These are phyloP conservation scores for Raphanus raphanistrum DNA, from an alignment of 345 rosid species.

Conservation along the genomic window DNA sequence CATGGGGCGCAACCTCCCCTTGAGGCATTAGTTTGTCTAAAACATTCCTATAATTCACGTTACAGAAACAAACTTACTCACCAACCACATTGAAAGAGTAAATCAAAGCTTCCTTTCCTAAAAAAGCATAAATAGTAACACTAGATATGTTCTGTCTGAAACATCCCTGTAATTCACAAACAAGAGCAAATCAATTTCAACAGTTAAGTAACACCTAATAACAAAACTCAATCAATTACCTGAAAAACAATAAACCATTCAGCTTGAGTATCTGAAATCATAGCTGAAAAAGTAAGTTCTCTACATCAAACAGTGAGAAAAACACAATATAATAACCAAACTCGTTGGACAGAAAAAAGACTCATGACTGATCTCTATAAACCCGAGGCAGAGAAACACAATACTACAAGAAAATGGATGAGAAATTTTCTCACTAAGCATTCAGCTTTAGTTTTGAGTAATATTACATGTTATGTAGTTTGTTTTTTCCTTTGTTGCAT, in stretches of 20 bases:
- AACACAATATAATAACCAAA: neutral
- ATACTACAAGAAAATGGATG: neutral
- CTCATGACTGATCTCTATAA: neutral
- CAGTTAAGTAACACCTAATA: neutral
- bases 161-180: constrained; percentile 63
- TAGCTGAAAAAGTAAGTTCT: constrained; percentile 37
- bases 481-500: too few relatives aligned
- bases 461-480: too few relatives aligned
- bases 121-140: constrained; percentile 90
- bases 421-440: neutral
- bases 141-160: constrained; percentile 70
- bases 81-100: constrained; percentile 86
- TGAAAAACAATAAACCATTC: constrained; percentile 87
- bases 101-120: constrained; percentile 81
- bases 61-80: neutral
- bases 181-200: neutral
- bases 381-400: neutral
- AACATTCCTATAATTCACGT: neutral
- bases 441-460: too few relatives aligned
- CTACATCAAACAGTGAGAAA: too few relatives aligned
- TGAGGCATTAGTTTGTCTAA: too few relatives aligned
- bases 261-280: constrained; percentile 78
- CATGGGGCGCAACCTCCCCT: neutral
- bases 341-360: too few relatives aligned
- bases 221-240: constrained; percentile 39